These are phyloP conservation scores for Aspergillus pseudoterreus DNA, from an alignment of 2,329 filamentous ascomycete species.

Conservation along the genomic window DNA sequence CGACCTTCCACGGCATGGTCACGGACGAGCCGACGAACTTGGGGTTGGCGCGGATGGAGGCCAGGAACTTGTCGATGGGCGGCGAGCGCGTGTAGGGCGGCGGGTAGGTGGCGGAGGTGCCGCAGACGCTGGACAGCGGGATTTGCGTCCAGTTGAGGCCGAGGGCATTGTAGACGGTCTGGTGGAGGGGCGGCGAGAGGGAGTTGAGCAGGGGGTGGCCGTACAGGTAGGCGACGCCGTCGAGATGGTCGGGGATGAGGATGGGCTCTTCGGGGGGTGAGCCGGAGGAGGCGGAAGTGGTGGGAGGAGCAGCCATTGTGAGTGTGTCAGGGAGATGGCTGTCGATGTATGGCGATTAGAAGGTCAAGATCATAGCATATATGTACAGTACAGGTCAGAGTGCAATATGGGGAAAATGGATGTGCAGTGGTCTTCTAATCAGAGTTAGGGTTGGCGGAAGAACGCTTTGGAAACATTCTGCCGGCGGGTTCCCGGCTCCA, in stretches of 20 bases:
- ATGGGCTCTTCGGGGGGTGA: constrained; percentile 29
- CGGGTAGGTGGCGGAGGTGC: constrained; percentile 27
- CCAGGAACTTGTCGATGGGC: constrained; percentile 32
- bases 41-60: constrained; percentile 33
- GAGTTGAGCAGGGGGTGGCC: constrained; percentile 56
- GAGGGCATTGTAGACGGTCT: constrained; percentile 51
- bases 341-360: background rate
- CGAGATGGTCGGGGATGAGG: constrained; percentile 32
- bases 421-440: too few relatives aligned
- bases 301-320: constrained; percentile 22
- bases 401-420: background rate
- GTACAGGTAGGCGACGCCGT: constrained; percentile 54
- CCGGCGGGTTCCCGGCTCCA: background rate
- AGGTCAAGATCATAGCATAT: too few relatives aligned
- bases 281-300: constrained; percentile 7
- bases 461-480: too few relatives aligned
- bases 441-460: too few relatives aligned
- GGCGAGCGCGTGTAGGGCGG: constrained; percentile 34
- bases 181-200: constrained; percentile 53
- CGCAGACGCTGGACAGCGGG: constrained; percentile 37
- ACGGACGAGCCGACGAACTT: constrained; percentile 62
- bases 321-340: background rate
- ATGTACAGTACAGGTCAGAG: background rate
- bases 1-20: constrained; percentile 81
- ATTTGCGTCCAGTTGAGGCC: constrained; percentile 52